Conservation (phyloP, 2,329 filamentous ascomycete species). For the Neodidymelliopsis sp. region DNA sequence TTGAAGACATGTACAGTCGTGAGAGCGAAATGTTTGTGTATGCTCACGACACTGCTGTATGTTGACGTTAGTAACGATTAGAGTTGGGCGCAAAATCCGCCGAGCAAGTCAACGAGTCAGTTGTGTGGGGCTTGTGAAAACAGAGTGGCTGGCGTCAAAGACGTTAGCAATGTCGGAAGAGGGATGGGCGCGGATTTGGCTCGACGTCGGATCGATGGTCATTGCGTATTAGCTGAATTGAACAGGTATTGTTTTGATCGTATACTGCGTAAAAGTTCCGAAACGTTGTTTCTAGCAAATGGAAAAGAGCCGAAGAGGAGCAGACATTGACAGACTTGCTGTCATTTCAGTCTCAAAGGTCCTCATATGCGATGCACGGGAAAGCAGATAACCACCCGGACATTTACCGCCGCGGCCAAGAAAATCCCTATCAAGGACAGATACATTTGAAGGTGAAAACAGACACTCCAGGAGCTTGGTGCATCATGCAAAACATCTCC, state of each 20-base stretch:
- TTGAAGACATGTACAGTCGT: no score
- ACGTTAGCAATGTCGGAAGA: not conserved
- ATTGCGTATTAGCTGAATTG: not conserved
- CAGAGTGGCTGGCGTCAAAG: not conserved
- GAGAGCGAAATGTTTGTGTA: no score
- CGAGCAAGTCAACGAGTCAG: constrained; percentile 11
- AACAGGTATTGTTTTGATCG: constrained; percentile 5
- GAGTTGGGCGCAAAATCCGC: not conserved
- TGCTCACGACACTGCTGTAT: no score
- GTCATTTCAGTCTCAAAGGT: constrained; percentile 20
- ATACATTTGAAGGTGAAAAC: constrained; percentile 41
- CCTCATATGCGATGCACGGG: constrained; percentile 41
- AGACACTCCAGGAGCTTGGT: constrained; percentile 16
- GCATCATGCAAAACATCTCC: constrained; percentile 10
- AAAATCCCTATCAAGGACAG: constrained; percentile 37
- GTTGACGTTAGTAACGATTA: not conserved
- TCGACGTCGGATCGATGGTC: not conserved
- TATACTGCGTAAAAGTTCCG: constrained; percentile 10
- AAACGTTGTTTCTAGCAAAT: constrained; percentile 14
- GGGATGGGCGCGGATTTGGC: not conserved
- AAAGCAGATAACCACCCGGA: constrained; percentile 44
- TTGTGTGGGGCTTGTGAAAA: not conserved
- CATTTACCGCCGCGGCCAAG: constrained; percentile 32
- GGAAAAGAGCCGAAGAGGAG: constrained; percentile 7
- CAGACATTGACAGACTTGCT: constrained; percentile 1